Percentiles rank a stretch among this genome's conserved stretches.
Evolutionary conservation across 768 basidiomycete species (phyloP).

Genomic region (Boletus vinaceobasis): DNA sequence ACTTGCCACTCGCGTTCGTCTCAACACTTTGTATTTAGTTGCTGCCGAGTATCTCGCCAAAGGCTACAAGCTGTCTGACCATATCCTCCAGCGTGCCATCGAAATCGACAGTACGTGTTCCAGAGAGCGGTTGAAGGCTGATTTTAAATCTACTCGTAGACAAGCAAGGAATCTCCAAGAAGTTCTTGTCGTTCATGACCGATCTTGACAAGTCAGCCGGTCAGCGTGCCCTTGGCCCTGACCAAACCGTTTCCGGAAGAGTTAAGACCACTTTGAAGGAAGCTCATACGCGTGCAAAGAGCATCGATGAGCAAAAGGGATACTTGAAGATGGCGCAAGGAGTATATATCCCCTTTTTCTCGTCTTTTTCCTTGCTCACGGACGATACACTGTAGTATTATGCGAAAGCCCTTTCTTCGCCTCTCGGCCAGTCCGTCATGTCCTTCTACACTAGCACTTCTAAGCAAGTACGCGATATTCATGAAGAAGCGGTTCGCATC

Average conservation of each 20-base stretch:
- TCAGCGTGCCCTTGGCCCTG: constrained; percentile 66
- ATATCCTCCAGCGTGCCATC: constrained; percentile 73
- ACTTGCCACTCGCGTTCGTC: background rate
- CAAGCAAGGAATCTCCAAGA: constrained; percentile 83
- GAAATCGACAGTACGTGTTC: constrained; percentile 61
- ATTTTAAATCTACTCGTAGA: constrained; percentile 33
- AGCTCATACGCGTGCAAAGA: constrained; percentile 67
- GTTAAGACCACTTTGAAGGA: constrained; percentile 58
- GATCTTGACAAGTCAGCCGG: constrained; percentile 70
- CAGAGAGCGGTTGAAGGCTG: background rate
- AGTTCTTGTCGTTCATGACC: constrained; percentile 79
- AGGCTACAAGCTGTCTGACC: constrained; percentile 81
- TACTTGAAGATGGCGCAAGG: constrained; percentile 65
- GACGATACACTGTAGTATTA: constrained; percentile 60
- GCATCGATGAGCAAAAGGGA: constrained; percentile 81
- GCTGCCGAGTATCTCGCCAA: constrained; percentile 92
- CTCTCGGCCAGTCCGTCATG: constrained; percentile 71
- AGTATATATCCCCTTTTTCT: constrained; percentile 35
- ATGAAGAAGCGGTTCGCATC: constrained; percentile 88
- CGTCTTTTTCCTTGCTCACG: background rate
- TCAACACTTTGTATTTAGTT: constrained; percentile 41
- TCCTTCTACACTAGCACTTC: constrained; percentile 84
- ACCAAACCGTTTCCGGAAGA: constrained; percentile 77
- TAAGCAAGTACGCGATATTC: constrained; percentile 88
- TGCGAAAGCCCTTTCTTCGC: constrained; percentile 65